Evolutionary conservation across 495 filamentous ascomycete genomes (phyloP), one percentile per base, ranked within the genome.

Genomic region (Xylaria castorea): DNA sequence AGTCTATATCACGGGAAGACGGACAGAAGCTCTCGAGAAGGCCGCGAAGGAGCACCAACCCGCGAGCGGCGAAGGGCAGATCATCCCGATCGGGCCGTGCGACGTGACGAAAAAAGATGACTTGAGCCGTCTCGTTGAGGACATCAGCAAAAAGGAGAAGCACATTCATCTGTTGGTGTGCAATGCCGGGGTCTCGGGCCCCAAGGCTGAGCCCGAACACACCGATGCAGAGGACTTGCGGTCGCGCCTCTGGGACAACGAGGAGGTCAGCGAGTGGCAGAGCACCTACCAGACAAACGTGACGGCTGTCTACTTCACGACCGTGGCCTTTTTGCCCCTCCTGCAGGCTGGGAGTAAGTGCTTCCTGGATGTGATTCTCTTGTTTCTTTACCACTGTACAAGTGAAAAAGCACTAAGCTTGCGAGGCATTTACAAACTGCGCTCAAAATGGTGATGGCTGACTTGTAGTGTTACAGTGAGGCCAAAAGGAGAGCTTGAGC

Each of bases 1-100:
- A 22, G 88, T 93, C 51, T 93, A 91, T 83, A 91, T 93, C 74
- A 77, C 91, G 7, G 90, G 90, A 30, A 82, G 91, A 9, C 84
- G 89, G 5, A 80, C 83, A 66, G 85, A 89, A 36, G 81, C 85
- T 0, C 85, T 91, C 0, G 81, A 89, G 63, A 82, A 83, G 51
- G 83, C 86, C 12, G 83, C 87, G 1, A 79, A 79, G 30, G 74
- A 72, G 5, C 81, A 83, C 62, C 80, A 80, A 7, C 81, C 80
- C 0, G 55, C 73, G 3, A 68, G 70, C 20, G 75, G 76, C 0
- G 75, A 66, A 9, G 79, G 80, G 0, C 71, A 77, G 46, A 83
- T 83, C 75, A 80, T 81, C 27, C 78, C 72, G n/a, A 73, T 80
- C 42, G 79, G 79, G 16, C 81, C 84, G 20, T 91, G 89, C 74